These are phyloP conservation scores for Cercophora newfieldiana DNA, from an alignment of 495 filamentous ascomycete genomes.

Conservation along the genomic window DNA sequence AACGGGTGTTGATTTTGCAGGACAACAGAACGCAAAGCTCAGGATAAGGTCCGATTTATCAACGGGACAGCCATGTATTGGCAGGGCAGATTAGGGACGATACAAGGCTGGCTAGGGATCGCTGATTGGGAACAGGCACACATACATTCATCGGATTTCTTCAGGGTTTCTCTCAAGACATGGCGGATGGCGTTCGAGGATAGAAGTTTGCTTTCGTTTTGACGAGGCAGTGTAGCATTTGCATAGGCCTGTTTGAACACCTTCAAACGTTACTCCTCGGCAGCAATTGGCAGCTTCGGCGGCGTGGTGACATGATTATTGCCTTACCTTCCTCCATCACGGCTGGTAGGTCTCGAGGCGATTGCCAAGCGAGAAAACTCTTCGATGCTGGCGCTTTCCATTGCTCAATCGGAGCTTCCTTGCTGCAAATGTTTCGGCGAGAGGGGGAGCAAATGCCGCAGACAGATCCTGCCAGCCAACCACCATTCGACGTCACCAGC, in stretches of 20 bases:
- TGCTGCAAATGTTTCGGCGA: not conserved
- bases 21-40: not conserved
- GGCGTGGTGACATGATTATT: no score
- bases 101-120: not conserved
- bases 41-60: not conserved
- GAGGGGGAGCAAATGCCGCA: slow-evolving; percentile 8
- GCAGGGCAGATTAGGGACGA: not conserved
- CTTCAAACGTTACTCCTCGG: no score
- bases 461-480: slow-evolving; percentile 25
- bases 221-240: not conserved
- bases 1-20: not conserved
- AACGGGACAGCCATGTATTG: not conserved
- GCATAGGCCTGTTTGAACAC: not conserved
- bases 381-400: not conserved
- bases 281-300: no score
- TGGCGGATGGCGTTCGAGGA: slow-evolving; percentile 12
- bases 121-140: not conserved
- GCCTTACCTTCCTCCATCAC: no score
- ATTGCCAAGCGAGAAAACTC: not conserved
- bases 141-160: not conserved
- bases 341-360: no score
- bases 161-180: not conserved
- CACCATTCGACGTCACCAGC: slow-evolving; percentile 35
- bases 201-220: not conserved
- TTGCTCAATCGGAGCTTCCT: slow-evolving; percentile 21